Base-by-base conservation (phyloP, 768 basidiomycete species). In the Daedaleopsis sinensis region DNA sequence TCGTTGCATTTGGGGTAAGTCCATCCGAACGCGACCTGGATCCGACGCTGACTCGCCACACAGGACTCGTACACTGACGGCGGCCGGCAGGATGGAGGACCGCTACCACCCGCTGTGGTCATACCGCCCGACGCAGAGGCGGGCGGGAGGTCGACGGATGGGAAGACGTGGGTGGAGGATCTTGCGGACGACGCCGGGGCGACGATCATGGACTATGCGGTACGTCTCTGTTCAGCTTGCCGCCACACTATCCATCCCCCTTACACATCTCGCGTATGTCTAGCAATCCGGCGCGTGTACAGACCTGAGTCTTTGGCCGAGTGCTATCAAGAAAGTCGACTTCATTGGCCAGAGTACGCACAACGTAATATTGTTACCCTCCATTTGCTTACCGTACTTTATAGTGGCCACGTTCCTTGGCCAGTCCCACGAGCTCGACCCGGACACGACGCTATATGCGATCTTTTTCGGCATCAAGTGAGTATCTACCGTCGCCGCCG, bases 401-500 rank as follows among this genome's bases (percentile, higher is more conserved):
- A 7, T 32, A 85, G 82, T 78, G 48, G 59, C 71, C 7, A 76
- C 68, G 3, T 84, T 83, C 65, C 65, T 84, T 21, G 61, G 71
- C 19, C 83, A 83, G 61, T 70, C 71, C 0, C 72, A 85, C 61
- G 54, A 72, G 0, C 71, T 84, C 5, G 73, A 84, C 62, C 77
- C 83, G 0, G 68, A 72, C 1, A 80, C 80, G 2, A 84, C 84
- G 3, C 70, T 85, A 7, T 85, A 83, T 55, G 76, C 77, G 1
- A 66, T 82, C 10, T 85, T 85, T 67, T 84, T 84, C 59, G 84
- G 83, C 11, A 85, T 84, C 57, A 84, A 83, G 81, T 82, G 56
- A 55, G 79, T 65, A 18, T 32, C 27, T 3, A 7, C 7, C 27
- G 7, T 32, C n/a, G n/a, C n/a, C n/a, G n/a, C n/a, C n/a, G 27